These are phyloP conservation scores for Suhomyces faveliae DNA, from an alignment of 805 yeast species.

Conservation along the genomic window DNA sequence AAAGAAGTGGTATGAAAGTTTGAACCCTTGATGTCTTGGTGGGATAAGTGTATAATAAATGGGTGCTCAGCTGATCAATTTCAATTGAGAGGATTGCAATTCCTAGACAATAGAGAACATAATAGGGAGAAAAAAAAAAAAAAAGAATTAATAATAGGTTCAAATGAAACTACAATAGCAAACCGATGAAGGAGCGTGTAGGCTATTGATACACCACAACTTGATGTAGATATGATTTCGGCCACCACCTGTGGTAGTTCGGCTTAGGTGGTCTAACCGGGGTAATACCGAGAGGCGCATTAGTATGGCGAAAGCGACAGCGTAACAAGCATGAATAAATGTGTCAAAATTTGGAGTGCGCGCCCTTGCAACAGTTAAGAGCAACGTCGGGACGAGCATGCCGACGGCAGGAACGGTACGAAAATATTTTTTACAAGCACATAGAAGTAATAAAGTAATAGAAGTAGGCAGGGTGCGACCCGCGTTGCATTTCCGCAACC, in stretches of 20 bases:
- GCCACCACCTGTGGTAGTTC: background rate
- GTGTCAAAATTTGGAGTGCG: background rate
- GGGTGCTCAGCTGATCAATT: background rate
- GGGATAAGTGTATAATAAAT: background rate
- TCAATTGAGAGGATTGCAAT: background rate
- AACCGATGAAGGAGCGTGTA: background rate
- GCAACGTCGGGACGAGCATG: background rate
- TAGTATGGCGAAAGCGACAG: no score
- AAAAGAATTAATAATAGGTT: background rate
- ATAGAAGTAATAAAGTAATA: no score
- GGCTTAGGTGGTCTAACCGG: background rate
- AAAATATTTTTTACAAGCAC: background rate
- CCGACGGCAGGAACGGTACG: constrained; percentile 1
- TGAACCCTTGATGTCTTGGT: background rate
- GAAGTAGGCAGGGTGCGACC: background rate
- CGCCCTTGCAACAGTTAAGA: background rate
- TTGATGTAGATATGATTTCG: background rate
- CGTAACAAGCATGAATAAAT: background rate
- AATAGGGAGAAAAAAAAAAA: background rate
- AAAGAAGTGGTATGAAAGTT: background rate
- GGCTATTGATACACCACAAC: background rate
- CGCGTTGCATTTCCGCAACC: background rate
- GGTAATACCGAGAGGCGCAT: background rate
- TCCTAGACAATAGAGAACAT: constrained; percentile 1
- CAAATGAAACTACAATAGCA: constrained; percentile 1